phyloP scores from a whole-genome alignment of 176 grass and related monocot species.

The Aegilops tauschii region DNA sequence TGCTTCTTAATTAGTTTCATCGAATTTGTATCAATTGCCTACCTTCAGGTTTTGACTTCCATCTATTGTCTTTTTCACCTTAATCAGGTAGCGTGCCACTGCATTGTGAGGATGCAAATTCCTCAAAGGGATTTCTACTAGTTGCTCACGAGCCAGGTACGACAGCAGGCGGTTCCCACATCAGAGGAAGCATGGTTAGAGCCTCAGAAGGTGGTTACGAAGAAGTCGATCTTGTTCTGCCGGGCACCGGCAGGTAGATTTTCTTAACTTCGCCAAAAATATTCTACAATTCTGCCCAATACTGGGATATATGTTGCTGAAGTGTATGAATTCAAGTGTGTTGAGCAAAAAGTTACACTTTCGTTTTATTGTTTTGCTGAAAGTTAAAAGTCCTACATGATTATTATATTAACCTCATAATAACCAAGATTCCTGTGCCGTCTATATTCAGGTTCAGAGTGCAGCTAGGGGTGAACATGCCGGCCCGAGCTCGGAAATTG shows the following conservation, averaged over 20 bases:
- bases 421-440: slow-evolving; percentile 13
- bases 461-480: slow-evolving; percentile 95
- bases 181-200: slow-evolving; percentile 97
- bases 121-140: slow-evolving; percentile 72
- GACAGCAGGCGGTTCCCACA: slow-evolving; percentile 79
- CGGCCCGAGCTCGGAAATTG: slow-evolving; percentile 70
- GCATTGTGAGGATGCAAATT: slow-evolving; percentile 48
- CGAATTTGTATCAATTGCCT: neutral
- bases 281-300: neutral
- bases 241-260: slow-evolving; percentile 73
- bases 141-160: slow-evolving; percentile 92
- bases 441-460: slow-evolving; percentile 74
- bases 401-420: neutral
- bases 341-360: neutral
- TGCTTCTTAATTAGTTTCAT: neutral
- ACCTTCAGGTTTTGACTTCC: neutral
- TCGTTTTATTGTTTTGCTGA: no score
- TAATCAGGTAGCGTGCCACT: slow-evolving; percentile 43
- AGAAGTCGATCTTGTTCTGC: slow-evolving; percentile 95
- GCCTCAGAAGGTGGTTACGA: slow-evolving; percentile 87
- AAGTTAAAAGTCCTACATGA: neutral
- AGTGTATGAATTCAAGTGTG: neutral
- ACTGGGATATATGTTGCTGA: neutral
- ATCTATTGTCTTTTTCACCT: slow-evolving; percentile 13
- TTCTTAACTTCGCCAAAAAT: slow-evolving; percentile 1